Evolutionary conservation across 2,329 filamentous ascomycete species (phyloP), one percentile per base, ranked within the genome.

Genomic region (Aspergillus cejpii): DNA sequence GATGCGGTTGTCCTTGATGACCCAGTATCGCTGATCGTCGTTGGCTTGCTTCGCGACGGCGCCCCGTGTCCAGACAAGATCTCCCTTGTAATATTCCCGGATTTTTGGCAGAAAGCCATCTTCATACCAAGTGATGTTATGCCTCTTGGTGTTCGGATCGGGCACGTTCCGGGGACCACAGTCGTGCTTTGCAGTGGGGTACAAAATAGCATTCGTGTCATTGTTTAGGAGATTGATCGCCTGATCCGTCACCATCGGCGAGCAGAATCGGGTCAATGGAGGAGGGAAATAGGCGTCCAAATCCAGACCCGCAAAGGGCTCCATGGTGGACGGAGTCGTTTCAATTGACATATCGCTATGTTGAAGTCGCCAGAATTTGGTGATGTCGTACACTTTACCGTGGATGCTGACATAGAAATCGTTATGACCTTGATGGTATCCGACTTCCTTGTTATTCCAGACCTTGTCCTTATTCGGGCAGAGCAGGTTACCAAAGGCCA

Each of bases 401-500:
- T 83, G 84, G 54, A 94, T 82, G 57, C 85, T 88, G 58, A 97
- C 91, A 71, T 78, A 98, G 64, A 83, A 96, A 61, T 95, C 85
- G 44, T 81, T 75, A 5, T 76, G 71, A n/a, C 80, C 85, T 54
- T 79, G 74, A 58, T 96, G 91, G 28, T 70, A 77, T 11, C 69
- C 58, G 5, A 96, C 81, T 63, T 98, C 79, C 8, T 75, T 75
- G 3, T 71, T 63, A 42, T 80, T 81, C 89, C 89, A 98, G 2
- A 81, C 92, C 64, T 96, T 96, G 72, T 95, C 80, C 52, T 80
- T 86, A 62, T 95, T 90, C 11, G 92, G 92, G 62, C 92, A 98
- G 2, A 97, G 74, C 1, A 98, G 66, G 44, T 78, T 80, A 26
- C 91, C 90, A 57, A 98, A 92, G 29, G 71, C 80, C 51, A 96